Base-by-base conservation (phyloP, 2,329 filamentous ascomycete genomes). In the Aspergillus ochraceus region DNA sequence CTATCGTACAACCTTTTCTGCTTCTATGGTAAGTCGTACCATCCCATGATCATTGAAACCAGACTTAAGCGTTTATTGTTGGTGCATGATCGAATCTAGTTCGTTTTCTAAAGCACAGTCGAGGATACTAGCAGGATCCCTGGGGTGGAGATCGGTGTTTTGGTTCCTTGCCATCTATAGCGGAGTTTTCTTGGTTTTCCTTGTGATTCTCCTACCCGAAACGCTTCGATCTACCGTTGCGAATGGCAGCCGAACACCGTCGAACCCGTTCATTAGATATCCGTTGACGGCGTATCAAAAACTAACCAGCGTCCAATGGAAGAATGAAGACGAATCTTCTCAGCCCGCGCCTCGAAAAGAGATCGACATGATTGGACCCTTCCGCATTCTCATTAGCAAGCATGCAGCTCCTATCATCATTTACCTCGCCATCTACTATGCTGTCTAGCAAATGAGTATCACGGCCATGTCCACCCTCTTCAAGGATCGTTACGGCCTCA, bases 371-470 rank as follows among this genome's bases (percentile, higher is more conserved):
- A 66, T 76, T 0, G 79, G 79, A 0, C 79, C 82, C 0, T 65
- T 84, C 1, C 75, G 77, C 1, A 82, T 84, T n/a, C 74, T 84
- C 3, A 47, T 77, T 20, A 78, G 72, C 67, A 80, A 77, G 45
- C 71, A 78, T 1, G 77, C 80, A 0, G 71, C 77, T 0, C 76
- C 77, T 0, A 77, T 82, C 6, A 78, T 84, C 30, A 3, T 79
- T 17, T 84, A 81, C 54, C 74, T 83, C 4, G 79, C 79, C 0
- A 66, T 84, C 2, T 80, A 83, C 68, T 85, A 84, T 58, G 76
- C 81, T 0, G 79, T 83, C 8, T 85, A 81, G 80, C 81, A 84
- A 58, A 84, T 84, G 80, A 80, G 77, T 64, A 83, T 84, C 58
- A 83, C 83, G 0, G 79, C 79, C 39, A 81, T 83, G 76, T 82